phyloP scores from a whole-genome alignment of 73 alveolate species.

The Paramecium sexaurelia region DNA sequence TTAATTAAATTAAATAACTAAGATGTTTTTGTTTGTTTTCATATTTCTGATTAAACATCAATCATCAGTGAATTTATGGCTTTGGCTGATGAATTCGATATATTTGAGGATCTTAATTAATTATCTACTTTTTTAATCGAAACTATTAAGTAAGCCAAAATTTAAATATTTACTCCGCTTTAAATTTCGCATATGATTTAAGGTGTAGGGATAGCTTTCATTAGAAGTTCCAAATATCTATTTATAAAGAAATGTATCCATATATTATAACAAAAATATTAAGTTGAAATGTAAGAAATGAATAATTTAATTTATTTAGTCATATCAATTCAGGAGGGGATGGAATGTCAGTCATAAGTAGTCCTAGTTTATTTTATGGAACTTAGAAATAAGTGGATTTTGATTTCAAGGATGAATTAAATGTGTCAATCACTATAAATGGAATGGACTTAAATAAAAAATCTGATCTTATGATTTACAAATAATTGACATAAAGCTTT shows the following conservation, averaged over 20 bases:
- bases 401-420: constrained; percentile 13
- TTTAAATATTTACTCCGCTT: not conserved
- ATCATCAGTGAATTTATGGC: not conserved
- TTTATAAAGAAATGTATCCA: not conserved
- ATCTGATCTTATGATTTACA: not conserved
- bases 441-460: constrained; percentile 13
- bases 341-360: not conserved
- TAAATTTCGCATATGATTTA: constrained; percentile 21
- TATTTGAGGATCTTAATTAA: constrained; percentile 1
- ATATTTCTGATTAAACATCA: not conserved
- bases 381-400: not conserved
- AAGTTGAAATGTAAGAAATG: not conserved
- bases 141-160: not conserved
- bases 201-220: not conserved
- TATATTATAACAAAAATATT: not conserved
- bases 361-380: constrained; percentile 22
- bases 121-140: not conserved
- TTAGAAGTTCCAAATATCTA: constrained; percentile 25
- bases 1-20: not conserved
- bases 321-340: constrained; percentile 15
- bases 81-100: constrained; percentile 23
- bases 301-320: not conserved
- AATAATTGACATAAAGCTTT: not conserved
- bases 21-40: constrained; percentile 21
- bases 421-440: not conserved